Base-by-base conservation (phyloP, 257 asterid genomes). In the Gentiana dahurica region DNA sequence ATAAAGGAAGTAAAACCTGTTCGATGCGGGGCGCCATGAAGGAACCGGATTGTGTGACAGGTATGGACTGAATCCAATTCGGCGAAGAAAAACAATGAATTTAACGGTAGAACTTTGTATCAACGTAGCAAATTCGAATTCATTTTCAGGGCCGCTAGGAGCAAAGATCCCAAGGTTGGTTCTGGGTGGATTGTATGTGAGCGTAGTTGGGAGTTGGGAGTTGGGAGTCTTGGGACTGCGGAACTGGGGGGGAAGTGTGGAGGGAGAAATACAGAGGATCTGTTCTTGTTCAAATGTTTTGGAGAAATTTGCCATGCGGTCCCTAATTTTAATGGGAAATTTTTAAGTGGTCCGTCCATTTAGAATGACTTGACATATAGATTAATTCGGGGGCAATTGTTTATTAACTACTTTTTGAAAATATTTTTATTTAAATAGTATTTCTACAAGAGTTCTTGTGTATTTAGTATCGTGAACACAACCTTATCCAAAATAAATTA, bases 21-120 rank as follows among this genome's bases (percentile, higher is more conserved):
- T 86, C 85, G 55, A 86, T 75, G 63, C 67, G 75, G 52, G 54
- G 50, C 55, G 64, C 68, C 75, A 70, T 70, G 34, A 11, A 38
- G 44, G 48, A 45, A 45, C 60, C 36, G 48, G 6, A 43, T 35
- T 6, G 4, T 35, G 44, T 49, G 10, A 57, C 12, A 2, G 15
- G 6, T 12, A 10, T 11, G 24, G n/a, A 32, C 56, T 36, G 4
- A 44, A 6, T 24, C 43, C n/a, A 49, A 33, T 33, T 46, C 12
- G 34, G 41, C 24, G 1, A 48, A 7, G 32, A n/a, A 46, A 13
- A 47, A 8, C 10, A 36, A 24, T 47, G 57, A 35, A 52, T 24
- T 49, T 1, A 32, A 8, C 13, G 13, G 24, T 49, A 1, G 52
- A 45, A 12, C 32, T n/a, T 49, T 32, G 38, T 0, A 34, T 8